Evolutionary conservation across 495 filamentous ascomycete species (phyloP), one percentile per base, ranked within the genome.

Genomic region (Evernia prunastri): DNA sequence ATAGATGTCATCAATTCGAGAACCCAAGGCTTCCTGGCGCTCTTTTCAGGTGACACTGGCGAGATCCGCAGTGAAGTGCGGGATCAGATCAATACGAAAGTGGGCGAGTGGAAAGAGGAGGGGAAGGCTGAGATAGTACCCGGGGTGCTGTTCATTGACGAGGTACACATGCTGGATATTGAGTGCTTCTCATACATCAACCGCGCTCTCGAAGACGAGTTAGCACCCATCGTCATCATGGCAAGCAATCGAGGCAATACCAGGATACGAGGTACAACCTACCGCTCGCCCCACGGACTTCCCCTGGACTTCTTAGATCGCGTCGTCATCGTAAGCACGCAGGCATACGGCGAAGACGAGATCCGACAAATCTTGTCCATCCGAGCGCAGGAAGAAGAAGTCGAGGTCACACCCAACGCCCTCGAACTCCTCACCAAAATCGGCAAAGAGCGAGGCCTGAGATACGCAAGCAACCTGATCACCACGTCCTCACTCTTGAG

Each of bases 121-220:
- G 95, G 95, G 76, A 97, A 97, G 72, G 94, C 94, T 17, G 91
- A 94, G 78, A 97, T 99, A 27, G 93, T 97, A 4, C 94, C 94
- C 0, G 94, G 94, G 57, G 94, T 99, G 25, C 79, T 99, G 13
- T 99, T 99, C 80, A 96, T 99, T 69, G 94, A 99, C 70, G 94
- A 99, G 77, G 92, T 99, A 3, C 94, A 99, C 79, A 97, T 97
- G 94, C 88, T 99, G 25, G 94, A 99, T 73, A 96, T 97, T 67
- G 94, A 99, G 72, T 97, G 94, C 79, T 99, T 96, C 79, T 92
- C 90, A 51, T 99, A 91, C 80, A 87, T 99, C 80, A 99, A 99
- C 80, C 89, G 95, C 35, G 94, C 94, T 8, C 81, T 97, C 29
- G 94, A 99, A 73, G 88, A 88, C 29, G 92, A 96, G 67, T 82